Base-by-base conservation (phyloP, 768 basidiomycete species). In the Boletus insuetus region DNA sequence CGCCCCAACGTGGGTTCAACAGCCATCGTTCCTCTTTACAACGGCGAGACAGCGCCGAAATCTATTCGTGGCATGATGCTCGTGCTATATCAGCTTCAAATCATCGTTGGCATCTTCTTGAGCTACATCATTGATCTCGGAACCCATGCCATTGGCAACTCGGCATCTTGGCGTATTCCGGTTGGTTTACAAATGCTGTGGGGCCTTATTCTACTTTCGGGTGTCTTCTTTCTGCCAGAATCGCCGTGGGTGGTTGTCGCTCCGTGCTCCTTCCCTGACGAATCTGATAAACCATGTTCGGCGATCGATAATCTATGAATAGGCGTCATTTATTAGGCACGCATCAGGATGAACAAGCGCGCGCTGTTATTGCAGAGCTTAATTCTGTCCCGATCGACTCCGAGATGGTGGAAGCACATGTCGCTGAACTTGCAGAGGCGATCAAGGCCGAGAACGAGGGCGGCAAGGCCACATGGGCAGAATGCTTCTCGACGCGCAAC, bases 21-120 rank as follows among this genome's bases (percentile, higher is more conserved):
- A 79, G 79, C 78, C 34, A 80, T 82, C 49, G 81, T 83, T 6
- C 81, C 81, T 64, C 77, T 90, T 9, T 91, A 90, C 68, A 89
- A 87, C 59, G 87, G 88, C 31, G 88, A 91, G 71, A 86, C 87
- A 0, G 81, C 87, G 0, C 89, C 89, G 0, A 88, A 88, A 64
- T 78, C 81, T 3, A 77, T 90, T 52, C 81, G 89, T 64, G 89
- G 88, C 4, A 81, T 85, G 41, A 68, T 82, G 79, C 73, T 92
- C 35, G 87, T 87, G 11, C 70, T 90, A 16, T 91, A 90, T 66
- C 89, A 90, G 64, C 74, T 89, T 14, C 86, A 88, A 64, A 88
- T 90, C 58, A 86, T 87, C 61, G 69, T 80, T 26, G 86, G 85
- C 9, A 74, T 90, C 49, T 87, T 89, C 73, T 51, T 89, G 65